Evolutionary conservation across 805 yeast genomes (phyloP).

Genomic region (Cyberlindnera nakhonratchasimensis): DNA sequence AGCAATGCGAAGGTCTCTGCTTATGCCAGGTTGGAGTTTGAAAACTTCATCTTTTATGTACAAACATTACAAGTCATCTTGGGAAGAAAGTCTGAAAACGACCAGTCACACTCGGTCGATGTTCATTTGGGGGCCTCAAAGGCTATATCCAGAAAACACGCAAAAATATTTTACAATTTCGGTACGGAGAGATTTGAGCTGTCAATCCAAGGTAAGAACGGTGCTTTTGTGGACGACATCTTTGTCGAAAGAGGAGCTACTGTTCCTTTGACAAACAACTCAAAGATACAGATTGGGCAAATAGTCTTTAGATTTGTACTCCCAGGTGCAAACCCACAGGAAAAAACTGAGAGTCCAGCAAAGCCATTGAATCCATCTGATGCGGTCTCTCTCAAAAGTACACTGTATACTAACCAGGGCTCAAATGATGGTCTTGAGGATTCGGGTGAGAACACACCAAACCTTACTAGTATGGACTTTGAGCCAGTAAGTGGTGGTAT

Average conservation of each 20-base stretch:
- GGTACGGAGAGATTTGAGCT: slow-evolving; percentile 94
- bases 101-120: slow-evolving; percentile 70
- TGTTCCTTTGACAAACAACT: slow-evolving; percentile 76
- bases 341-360: slow-evolving; percentile 27
- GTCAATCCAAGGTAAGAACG: slow-evolving; percentile 89
- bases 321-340: slow-evolving; percentile 57
- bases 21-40: slow-evolving; percentile 81
- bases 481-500: slow-evolving; percentile 21
- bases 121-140: slow-evolving; percentile 90
- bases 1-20: slow-evolving; percentile 39
- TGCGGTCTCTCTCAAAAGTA: slow-evolving; percentile 53
- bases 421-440: slow-evolving; percentile 9
- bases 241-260: slow-evolving; percentile 91
- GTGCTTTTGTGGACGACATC: slow-evolving; percentile 90
- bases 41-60: slow-evolving; percentile 88
- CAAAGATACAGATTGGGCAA: slow-evolving; percentile 90
- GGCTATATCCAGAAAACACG: slow-evolving; percentile 91
- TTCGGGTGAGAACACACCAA: slow-evolving; percentile 18
- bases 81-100: slow-evolving; percentile 83
- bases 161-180: slow-evolving; percentile 92
- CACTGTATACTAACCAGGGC: slow-evolving; percentile 36
- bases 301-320: slow-evolving; percentile 83
- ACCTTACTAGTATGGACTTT: slow-evolving; percentile 24
- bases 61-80: slow-evolving; percentile 92
- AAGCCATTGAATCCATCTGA: slow-evolving; percentile 57